Base-by-base conservation (phyloP, 2,329 filamentous ascomycete species). In the Massarina eburnea region DNA sequence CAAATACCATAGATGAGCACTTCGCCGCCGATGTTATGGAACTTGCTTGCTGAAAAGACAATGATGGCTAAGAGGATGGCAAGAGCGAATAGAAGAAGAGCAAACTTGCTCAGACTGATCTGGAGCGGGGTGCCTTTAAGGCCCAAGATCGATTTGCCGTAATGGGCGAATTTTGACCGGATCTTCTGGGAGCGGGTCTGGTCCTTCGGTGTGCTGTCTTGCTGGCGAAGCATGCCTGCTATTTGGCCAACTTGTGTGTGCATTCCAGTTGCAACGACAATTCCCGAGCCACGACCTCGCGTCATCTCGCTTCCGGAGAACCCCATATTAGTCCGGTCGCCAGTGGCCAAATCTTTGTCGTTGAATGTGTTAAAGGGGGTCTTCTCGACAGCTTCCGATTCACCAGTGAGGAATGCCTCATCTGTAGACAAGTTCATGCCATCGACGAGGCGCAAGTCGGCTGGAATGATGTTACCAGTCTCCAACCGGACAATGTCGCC, bases 71-170 rank as follows among this genome's bases (percentile, higher is more conserved):
- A 85, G 20, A 88, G 58, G 10, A 89, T 79, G 2, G 85, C 91
- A 40, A 90, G 80, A 37, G 78, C 83, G 62, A 95, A 95, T 2
- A 95, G 80, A 3, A 89, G 66, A 34, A 94, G 83, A 21, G 91
- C 90, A 61, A 96, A 85, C 70, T 91, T 90, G 73, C 87, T 89
- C 41, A 96, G 78, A 62, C 89, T 92, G 55, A 86, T 85, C 72
- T 95, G 89, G 36, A 96, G 76, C 1, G 91, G 91, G 1, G 91
- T 95, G 39, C 90, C 90, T 43, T 88, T 79, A 48, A 88, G 78
- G 41, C 85, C 85, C 8, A 88, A 73, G 60, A 89, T 73, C 14
- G 70, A 70, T 61, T 74, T 77, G 37, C 72, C 55, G 46, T 57
- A 71, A 37, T 49, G 69, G 39, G 59, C 57, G 62, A 68, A 64